A percentile compares a stretch with the other conserved stretches of the same genome.
phyloP scores from a whole-genome alignment of 2,329 filamentous ascomycete genomes.

The Lachnellula arida region DNA sequence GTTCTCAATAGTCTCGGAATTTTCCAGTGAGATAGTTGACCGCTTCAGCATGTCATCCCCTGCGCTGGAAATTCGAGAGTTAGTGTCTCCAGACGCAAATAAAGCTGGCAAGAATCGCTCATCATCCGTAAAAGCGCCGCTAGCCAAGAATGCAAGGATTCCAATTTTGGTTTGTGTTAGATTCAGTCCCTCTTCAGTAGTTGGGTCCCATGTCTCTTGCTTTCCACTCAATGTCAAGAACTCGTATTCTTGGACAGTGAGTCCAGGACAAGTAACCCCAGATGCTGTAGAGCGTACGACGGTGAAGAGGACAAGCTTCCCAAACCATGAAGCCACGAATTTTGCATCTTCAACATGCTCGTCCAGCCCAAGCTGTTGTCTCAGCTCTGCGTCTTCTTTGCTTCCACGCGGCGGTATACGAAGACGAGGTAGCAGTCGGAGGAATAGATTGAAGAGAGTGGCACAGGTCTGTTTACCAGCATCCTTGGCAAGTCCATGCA shows the following conservation, averaged over 20 bases:
- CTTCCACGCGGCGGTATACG: slow-evolving; percentile 71
- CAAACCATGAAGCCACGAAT: slow-evolving; percentile 71
- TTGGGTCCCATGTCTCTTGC: slow-evolving; percentile 63
- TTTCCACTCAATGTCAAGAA: slow-evolving; percentile 66
- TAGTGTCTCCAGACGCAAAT: slow-evolving; percentile 76
- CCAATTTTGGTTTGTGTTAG: slow-evolving; percentile 66
- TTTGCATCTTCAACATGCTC: slow-evolving; percentile 59
- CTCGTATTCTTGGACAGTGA: slow-evolving; percentile 60
- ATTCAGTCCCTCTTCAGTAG: slow-evolving; percentile 56
- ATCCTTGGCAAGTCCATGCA: slow-evolving; percentile 61
- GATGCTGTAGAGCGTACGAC: slow-evolving; percentile 36
- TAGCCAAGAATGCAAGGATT: slow-evolving; percentile 68
- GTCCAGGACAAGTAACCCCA: slow-evolving; percentile 44
- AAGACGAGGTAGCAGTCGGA: slow-evolving; percentile 69
- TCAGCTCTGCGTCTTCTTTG: slow-evolving; percentile 68
- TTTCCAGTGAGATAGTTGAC: slow-evolving; percentile 69
- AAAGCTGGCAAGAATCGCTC: slow-evolving; percentile 82
- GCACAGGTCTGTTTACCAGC: slow-evolving; percentile 50
- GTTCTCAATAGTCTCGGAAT: slow-evolving; percentile 53
- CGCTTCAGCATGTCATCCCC: slow-evolving; percentile 87
- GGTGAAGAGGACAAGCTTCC: slow-evolving; percentile 69
- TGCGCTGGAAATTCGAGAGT: slow-evolving; percentile 75
- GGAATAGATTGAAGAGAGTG: slow-evolving; percentile 75
- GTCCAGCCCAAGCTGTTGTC: slow-evolving; percentile 60
- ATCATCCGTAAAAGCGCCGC: slow-evolving; percentile 76